Evolutionary conservation across 805 yeast genomes (phyloP).

Genomic region (Barnettozyma wickerhamii): DNA sequence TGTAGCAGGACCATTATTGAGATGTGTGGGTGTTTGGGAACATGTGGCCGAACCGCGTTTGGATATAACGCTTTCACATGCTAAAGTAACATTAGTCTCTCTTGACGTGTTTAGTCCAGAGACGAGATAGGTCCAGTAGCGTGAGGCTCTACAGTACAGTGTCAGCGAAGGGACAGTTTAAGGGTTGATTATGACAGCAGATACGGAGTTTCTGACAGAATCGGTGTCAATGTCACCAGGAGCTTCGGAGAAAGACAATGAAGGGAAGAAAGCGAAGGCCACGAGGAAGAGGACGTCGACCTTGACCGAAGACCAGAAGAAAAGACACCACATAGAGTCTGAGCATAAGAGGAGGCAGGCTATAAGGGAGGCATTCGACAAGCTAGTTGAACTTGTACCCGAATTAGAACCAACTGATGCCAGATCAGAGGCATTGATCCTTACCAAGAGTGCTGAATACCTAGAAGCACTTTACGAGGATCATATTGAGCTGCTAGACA

Average conservation of each 20-base stretch:
- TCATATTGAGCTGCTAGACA: slow-evolving; percentile 39
- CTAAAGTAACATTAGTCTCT: not conserved
- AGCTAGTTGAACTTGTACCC: slow-evolving; percentile 72
- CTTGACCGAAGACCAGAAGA: slow-evolving; percentile 31
- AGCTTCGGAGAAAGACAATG: not conserved
- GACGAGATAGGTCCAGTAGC: not conserved
- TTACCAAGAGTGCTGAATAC: slow-evolving; percentile 59
- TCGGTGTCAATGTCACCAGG: not conserved
- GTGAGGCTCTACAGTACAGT: too few species aligned
- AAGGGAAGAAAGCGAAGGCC: slow-evolving; percentile 1
- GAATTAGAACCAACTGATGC: slow-evolving; percentile 63
- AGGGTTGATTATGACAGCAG: not conserved
- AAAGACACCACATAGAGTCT: slow-evolving; percentile 77
- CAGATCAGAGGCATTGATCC: slow-evolving; percentile 73
- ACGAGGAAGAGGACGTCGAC: slow-evolving; percentile 16
- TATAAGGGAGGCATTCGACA: slow-evolving; percentile 77
- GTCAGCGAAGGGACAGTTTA: too few species aligned
- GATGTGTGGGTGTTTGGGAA: not conserved
- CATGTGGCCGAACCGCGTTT: not conserved
- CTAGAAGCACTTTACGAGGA: slow-evolving; percentile 47
- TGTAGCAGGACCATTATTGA: not conserved
- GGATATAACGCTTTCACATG: not conserved
- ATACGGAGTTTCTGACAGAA: not conserved
- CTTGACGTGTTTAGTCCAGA: not conserved
- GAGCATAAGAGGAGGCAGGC: slow-evolving; percentile 87